A percentile compares a stretch with the other conserved stretches of the same genome.
Conservation (phyloP, 139 green algal species). For the Chlorella sp. region DNA sequence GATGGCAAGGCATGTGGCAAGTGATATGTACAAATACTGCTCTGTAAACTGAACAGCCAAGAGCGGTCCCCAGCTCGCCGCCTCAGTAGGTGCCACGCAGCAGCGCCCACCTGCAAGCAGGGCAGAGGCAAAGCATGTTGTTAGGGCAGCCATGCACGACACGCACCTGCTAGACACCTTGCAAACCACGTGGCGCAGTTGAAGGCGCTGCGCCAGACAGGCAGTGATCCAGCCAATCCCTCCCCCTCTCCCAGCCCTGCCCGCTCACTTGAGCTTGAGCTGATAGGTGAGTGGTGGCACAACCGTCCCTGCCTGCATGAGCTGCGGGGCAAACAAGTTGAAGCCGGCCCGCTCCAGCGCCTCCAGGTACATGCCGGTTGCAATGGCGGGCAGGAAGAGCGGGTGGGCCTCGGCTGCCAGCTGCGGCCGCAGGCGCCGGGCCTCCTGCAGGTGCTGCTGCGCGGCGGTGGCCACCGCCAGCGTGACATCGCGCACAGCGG, state of each 20-base stretch:
- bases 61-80: too few species aligned
- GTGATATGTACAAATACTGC: too few species aligned
- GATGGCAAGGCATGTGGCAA: too few species aligned
- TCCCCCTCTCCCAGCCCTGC: slow-evolving; percentile 41
- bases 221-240: slow-evolving; percentile 24
- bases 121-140: too few species aligned
- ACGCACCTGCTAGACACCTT: too few species aligned
- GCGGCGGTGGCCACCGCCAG: slow-evolving; percentile 62
- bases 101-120: slow-evolving; percentile 5
- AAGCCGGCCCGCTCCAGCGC: slow-evolving; percentile 69
- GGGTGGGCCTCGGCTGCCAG: slow-evolving; percentile 40
- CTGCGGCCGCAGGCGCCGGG: slow-evolving; percentile 40
- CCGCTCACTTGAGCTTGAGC: slow-evolving; percentile 63
- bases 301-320: slow-evolving; percentile 25
- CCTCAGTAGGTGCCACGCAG: slow-evolving; percentile 10
- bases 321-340: slow-evolving; percentile 62
- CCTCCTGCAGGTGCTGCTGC: slow-evolving; percentile 75
- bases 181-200: too few species aligned
- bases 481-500: slow-evolving; percentile 64
- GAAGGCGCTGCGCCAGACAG: too few species aligned
- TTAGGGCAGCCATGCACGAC: too few species aligned
- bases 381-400: slow-evolving; percentile 66
- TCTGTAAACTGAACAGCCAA: too few species aligned
- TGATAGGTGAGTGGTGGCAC: slow-evolving; percentile 63
- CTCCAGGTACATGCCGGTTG: slow-evolving; percentile 59